A percentile compares a stretch with the other conserved stretches of the same genome.
Evolutionary conservation across 1,139 yeast species (phyloP).

Genomic region (Groenewaldozyma auringiensis): DNA sequence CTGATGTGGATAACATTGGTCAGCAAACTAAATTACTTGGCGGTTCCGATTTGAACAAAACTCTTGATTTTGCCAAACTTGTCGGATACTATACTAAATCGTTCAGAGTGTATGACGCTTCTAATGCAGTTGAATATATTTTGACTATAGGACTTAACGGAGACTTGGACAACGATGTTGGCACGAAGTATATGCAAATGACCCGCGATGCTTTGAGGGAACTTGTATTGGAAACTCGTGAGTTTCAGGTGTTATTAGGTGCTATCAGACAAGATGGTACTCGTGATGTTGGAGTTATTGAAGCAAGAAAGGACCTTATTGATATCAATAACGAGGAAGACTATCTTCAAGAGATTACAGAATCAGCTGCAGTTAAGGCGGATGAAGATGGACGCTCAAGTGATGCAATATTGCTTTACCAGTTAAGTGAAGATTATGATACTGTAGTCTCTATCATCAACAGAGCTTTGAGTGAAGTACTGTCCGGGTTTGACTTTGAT

Average conservation of each 20-base stretch:
- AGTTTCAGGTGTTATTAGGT: slow-evolving; percentile 73
- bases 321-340: slow-evolving; percentile 47
- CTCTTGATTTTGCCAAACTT: slow-evolving; percentile 33
- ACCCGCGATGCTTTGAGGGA: slow-evolving; percentile 81
- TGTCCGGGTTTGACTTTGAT: slow-evolving; percentile 66
- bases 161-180: slow-evolving; percentile 21
- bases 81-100: slow-evolving; percentile 54
- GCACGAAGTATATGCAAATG: slow-evolving; percentile 35
- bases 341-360: slow-evolving; percentile 63
- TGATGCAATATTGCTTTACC: slow-evolving; percentile 81
- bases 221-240: slow-evolving; percentile 77
- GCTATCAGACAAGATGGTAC: slow-evolving; percentile 70
- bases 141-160: slow-evolving; percentile 56
- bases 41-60: slow-evolving; percentile 9
- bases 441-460: slow-evolving; percentile 75
- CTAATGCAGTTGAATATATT: slow-evolving; percentile 83
- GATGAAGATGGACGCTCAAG: slow-evolving; percentile 87
- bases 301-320: slow-evolving; percentile 64
- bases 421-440: slow-evolving; percentile 81
- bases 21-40: slow-evolving; percentile 6
- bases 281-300: slow-evolving; percentile 78
- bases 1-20: slow-evolving; percentile 17
- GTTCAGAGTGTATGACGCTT: slow-evolving; percentile 80
- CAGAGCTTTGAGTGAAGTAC: slow-evolving; percentile 68
- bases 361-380: slow-evolving; percentile 77